A percentile compares a stretch with the other conserved stretches of the same genome.
phyloP scores from a whole-genome alignment of 164 flowering plant genomes.

The Piper betle region DNA sequence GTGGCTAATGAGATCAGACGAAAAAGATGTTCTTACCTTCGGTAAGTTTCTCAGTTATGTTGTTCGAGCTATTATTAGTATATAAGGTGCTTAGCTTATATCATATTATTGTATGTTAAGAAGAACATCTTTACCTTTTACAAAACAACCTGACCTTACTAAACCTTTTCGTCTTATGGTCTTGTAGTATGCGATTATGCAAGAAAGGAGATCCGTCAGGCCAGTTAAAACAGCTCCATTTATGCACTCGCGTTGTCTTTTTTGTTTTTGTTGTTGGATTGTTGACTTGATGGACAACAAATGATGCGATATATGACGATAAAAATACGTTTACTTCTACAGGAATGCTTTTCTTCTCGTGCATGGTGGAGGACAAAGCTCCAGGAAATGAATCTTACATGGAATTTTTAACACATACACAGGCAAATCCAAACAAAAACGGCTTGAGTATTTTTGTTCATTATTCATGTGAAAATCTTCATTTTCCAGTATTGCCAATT shows the following conservation, averaged over 20 bases:
- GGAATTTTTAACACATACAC: constrained; percentile 75
- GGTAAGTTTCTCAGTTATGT: constrained; percentile 33
- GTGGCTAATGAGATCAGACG: constrained; percentile 80
- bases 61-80: too few relatives aligned
- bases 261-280: too few relatives aligned
- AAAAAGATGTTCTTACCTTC: constrained; percentile 84
- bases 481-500: background rate
- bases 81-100: too few relatives aligned
- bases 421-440: constrained; percentile 80
- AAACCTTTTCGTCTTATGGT: background rate
- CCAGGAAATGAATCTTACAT: constrained; percentile 55
- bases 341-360: constrained; percentile 67
- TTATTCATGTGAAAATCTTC: background rate
- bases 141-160: background rate
- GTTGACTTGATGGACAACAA: too few relatives aligned
- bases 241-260: too few relatives aligned
- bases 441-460: constrained; percentile 22
- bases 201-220: constrained; percentile 94
- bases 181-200: constrained; percentile 74
- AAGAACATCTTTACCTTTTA: too few relatives aligned
- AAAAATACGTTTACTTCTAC: background rate
- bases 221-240: constrained; percentile 13
- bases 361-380: constrained; percentile 74
- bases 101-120: too few relatives aligned
- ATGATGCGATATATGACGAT: too few relatives aligned